A percentile compares a stretch with the other conserved stretches of the same genome.
Conservation (phyloP, 2,329 filamentous ascomycete genomes). For the Diplodia intermedia region DNA sequence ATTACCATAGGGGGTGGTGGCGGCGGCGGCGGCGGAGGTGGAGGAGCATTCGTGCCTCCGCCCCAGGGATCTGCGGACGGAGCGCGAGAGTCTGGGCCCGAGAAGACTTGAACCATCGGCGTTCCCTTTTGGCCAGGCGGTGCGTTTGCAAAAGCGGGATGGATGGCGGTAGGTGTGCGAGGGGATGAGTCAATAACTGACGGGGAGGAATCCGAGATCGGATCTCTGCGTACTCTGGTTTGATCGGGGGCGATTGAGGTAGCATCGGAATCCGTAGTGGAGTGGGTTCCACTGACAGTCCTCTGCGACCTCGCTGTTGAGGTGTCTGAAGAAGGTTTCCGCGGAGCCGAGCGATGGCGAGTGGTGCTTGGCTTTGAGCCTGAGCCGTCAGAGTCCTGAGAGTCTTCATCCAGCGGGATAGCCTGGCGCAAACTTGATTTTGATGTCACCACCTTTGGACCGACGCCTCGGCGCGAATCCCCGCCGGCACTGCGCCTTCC, state of each 20-base stretch:
- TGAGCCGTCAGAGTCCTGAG: conserved; percentile 53
- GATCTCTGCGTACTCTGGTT: conserved; percentile 38
- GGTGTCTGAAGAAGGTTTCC: conserved; percentile 23
- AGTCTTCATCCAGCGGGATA: conserved; percentile 45
- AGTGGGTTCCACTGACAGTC: conserved; percentile 50
- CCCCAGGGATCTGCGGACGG: conserved; percentile 48
- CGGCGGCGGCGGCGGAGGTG: conserved; percentile 76
- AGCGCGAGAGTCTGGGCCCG: conserved; percentile 47
- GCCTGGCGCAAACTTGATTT: conserved; percentile 53
- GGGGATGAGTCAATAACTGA: conserved; percentile 54
- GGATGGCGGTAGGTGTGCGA: conserved; percentile 52
- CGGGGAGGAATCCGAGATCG: conserved; percentile 50
- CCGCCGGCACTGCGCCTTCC: conserved; percentile 44
- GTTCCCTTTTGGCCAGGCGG: conserved; percentile 46
- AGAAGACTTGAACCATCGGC: conserved; percentile 54
- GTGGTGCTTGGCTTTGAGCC: conserved; percentile 50
- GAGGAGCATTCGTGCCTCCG: conserved; percentile 56
- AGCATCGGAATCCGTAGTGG: conserved; percentile 54
- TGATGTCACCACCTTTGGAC: conserved; percentile 50
- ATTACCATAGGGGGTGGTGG: conserved; percentile 69
- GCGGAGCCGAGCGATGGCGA: conserved; percentile 38
- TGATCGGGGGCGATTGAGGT: conserved; percentile 54
- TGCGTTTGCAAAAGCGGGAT: conserved; percentile 47
- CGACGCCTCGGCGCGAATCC: conserved; percentile 45
- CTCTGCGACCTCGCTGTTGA: conserved; percentile 45